Percentiles rank a stretch among this genome's conserved stretches.
Conservation (phyloP, 768 basidiomycete species). For the Ramaria sp. region DNA sequence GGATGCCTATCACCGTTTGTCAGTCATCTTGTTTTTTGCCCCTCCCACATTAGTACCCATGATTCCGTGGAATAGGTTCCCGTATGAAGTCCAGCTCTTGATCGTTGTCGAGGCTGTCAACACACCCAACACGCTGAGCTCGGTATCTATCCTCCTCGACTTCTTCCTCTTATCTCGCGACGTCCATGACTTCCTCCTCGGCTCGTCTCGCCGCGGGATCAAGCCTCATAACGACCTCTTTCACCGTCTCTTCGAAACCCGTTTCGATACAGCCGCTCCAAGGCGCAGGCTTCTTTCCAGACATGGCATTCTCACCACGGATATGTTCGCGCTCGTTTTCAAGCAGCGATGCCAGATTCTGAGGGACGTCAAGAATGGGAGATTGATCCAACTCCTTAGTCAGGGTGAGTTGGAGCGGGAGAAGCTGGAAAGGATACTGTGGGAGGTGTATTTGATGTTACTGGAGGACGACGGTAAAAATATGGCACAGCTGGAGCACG, state of each 20-base stretch:
- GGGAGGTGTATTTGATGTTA: conserved; percentile 6
- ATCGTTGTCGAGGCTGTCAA: conserved; percentile 5
- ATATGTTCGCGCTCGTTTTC: background rate
- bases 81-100: conserved; percentile 1
- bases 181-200: conserved; percentile 5
- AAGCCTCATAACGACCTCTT: conserved; percentile 1
- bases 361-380: background rate
- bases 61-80: background rate
- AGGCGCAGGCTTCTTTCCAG: background rate
- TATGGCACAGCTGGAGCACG: background rate
- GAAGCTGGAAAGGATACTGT: background rate
- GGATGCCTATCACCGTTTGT: background rate
- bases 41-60: background rate
- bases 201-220: background rate
- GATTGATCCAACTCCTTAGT: background rate
- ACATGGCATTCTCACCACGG: background rate
- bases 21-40: background rate
- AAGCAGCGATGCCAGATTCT: background rate
- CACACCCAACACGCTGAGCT: background rate
- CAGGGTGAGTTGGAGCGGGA: background rate
- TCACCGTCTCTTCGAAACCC: background rate
- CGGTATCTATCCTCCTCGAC: background rate
- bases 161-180: conserved; percentile 1
- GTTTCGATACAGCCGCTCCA: background rate
- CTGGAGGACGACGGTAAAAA: conserved; percentile 8